phyloP scores from a whole-genome alignment of 2,329 filamentous ascomycete species.

The Cercospora sp. region DNA sequence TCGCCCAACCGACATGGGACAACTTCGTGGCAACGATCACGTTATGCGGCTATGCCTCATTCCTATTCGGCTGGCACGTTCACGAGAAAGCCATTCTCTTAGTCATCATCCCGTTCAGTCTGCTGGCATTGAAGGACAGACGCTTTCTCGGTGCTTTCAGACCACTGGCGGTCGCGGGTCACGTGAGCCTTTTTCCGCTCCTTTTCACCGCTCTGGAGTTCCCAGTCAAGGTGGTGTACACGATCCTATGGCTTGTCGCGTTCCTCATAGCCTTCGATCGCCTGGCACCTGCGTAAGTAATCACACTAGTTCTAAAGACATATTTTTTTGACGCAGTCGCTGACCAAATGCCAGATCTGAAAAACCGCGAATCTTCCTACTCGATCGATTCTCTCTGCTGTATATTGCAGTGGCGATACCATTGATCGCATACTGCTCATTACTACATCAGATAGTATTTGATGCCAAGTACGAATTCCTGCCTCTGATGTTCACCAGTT shows the following conservation, averaged over 20 bases:
- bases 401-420: slow-evolving; percentile 91
- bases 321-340: slow-evolving; percentile 13
- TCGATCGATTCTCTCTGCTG: slow-evolving; percentile 85
- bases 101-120: slow-evolving; percentile 90
- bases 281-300: slow-evolving; percentile 70
- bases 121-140: slow-evolving; percentile 86
- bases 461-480: slow-evolving; percentile 83
- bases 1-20: slow-evolving; percentile 78
- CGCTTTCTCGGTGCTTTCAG: slow-evolving; percentile 89
- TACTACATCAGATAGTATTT: slow-evolving; percentile 81
- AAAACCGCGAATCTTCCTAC: slow-evolving; percentile 78
- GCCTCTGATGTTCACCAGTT: slow-evolving; percentile 94
- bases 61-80: slow-evolving; percentile 97
- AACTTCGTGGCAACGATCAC: slow-evolving; percentile 87
- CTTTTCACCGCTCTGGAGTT: slow-evolving; percentile 92
- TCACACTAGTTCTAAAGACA: not conserved
- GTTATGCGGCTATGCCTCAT: slow-evolving; percentile 92
- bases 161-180: slow-evolving; percentile 86
- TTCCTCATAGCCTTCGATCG: slow-evolving; percentile 86
- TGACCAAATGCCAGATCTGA: slow-evolving; percentile 54
- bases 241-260: slow-evolving; percentile 82
- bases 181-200: slow-evolving; percentile 92
- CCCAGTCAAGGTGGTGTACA: slow-evolving; percentile 90
- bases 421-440: slow-evolving; percentile 81
- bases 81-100: slow-evolving; percentile 96